Percentiles rank a stretch among this genome's conserved stretches.
Conservation (phyloP, 1,284 basidiomycete species). For the Cryptococcus sp. region DNA sequence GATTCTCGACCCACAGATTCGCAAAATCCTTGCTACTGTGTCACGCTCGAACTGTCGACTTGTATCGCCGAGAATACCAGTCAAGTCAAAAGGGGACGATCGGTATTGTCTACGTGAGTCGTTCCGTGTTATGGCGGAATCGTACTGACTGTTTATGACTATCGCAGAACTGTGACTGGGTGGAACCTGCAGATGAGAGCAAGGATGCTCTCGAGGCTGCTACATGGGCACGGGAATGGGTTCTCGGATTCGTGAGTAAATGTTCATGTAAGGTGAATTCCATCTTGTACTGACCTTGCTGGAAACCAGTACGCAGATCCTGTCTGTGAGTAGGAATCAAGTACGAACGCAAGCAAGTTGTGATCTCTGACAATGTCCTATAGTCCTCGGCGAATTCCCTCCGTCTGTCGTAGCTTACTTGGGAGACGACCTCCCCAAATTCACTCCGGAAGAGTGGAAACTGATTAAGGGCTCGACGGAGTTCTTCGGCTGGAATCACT, state of each 20-base stretch:
- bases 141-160: not conserved
- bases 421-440: slow-evolving; percentile 64
- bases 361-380: slow-evolving; percentile 55
- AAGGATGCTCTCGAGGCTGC: slow-evolving; percentile 20
- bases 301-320: slow-evolving; percentile 30
- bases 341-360: too few relatives aligned
- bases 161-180: slow-evolving; percentile 29
- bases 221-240: slow-evolving; percentile 13
- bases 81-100: slow-evolving; percentile 19
- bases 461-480: slow-evolving; percentile 60
- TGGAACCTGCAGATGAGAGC: slow-evolving; percentile 26
- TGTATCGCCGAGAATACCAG: slow-evolving; percentile 22
- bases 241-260: slow-evolving; percentile 21
- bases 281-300: not conserved
- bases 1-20: not conserved
- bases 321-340: slow-evolving; percentile 18
- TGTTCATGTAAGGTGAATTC: too few relatives aligned
- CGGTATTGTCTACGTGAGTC: slow-evolving; percentile 15
- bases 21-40: slow-evolving; percentile 1
- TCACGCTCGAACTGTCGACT: slow-evolving; percentile 11
- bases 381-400: slow-evolving; percentile 69
- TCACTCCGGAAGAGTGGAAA: slow-evolving; percentile 63
- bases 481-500: slow-evolving; percentile 36
- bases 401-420: slow-evolving; percentile 62
- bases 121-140: not conserved